A percentile compares a stretch with the other conserved stretches of the same genome.
Evolutionary conservation across 805 yeast genomes (phyloP).

Genomic region (Danielia reshetovae): DNA sequence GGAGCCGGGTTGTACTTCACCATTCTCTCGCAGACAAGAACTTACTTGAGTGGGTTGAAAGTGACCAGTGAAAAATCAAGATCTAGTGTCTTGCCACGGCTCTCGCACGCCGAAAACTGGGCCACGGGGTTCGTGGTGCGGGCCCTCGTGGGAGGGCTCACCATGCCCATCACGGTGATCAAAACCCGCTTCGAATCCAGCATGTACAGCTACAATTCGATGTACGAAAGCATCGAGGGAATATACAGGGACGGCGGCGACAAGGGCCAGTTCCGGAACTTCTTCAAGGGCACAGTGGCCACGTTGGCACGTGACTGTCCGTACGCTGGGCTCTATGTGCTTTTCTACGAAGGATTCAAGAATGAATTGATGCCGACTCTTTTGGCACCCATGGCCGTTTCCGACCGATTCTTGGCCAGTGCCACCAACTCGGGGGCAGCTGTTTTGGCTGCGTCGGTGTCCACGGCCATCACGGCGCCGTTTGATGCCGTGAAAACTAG

Average conservation of each 20-base stretch:
- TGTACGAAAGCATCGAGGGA: conserved; percentile 55
- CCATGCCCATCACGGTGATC: conserved; percentile 92
- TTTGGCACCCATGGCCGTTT: conserved; percentile 14
- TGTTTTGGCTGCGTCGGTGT: conserved; percentile 65
- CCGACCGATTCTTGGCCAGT: conserved; percentile 38
- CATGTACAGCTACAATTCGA: conserved; percentile 61
- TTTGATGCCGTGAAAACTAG: conserved; percentile 92
- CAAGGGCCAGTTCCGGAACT: conserved; percentile 53
- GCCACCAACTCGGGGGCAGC: conserved; percentile 75
- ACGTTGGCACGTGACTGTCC: conserved; percentile 92
- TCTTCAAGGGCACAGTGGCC: conserved; percentile 83
- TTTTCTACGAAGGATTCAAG: conserved; percentile 71
- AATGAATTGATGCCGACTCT: conserved; percentile 51
- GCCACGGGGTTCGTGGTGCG: conserved; percentile 75
- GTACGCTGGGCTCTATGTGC: conserved; percentile 88
- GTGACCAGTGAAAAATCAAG: conserved; percentile 24
- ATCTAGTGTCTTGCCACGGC: conserved; percentile 55
- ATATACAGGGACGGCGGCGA: conserved; percentile 37
- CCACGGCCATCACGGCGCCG: conserved; percentile 89
- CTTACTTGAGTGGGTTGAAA: conserved; percentile 37
- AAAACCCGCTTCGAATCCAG: conserved; percentile 89
- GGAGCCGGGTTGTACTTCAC: conserved; percentile 89
- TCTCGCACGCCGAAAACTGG: conserved; percentile 66
- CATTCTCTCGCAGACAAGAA: conserved; percentile 59
- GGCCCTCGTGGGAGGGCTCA: conserved; percentile 74